Base-by-base conservation (phyloP, 306 rosid genomes). In the Vicia sativa region DNA sequence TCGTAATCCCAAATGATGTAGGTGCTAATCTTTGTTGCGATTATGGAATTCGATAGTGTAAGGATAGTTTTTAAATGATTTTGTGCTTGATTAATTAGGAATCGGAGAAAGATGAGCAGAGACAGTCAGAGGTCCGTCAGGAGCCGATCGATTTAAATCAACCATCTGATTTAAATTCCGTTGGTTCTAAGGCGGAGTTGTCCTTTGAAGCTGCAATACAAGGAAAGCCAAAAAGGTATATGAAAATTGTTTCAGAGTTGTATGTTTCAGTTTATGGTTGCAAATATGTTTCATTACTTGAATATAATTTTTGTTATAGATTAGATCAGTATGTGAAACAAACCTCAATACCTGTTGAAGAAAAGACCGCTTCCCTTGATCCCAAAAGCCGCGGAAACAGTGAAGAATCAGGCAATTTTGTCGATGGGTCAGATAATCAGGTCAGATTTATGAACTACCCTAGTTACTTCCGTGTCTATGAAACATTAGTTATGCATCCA, bases 141-240 rank as follows among this genome's bases (percentile, higher is more conserved):
- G 82, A 76, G 71, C 70, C 46, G 6, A 58, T 67, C 61, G 81
- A 68, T 75, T 80, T 61, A 18, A 68, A 66, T 61, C 84, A 77
- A 58, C 62, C 38, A 12, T 78, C 85, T 5, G 73, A 67, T 74
- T 43, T 72, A 53, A 76, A 70, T 74, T 50, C 78, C 38, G 77
- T 44, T 74, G 87, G 60, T 80, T 82, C 83, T 69, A 35, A 68
- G 38, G 67, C 60, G 14, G 73, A 82, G 58, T 70, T 80, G 64
- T 61, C 80, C 11, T 58, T 28, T n/a, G 84, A 82, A 76, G 90
- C 84, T 78, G 71, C 89, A 16, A 59, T 86, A 34, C 80, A 67
- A 54, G 95, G 87, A 80, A 93, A 80, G 80, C 91, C 98, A 31
- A 74, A 76, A 82, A 78, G 89, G 98, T 93, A 56, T 39, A 28